Conservation (phyloP, 805 yeast species). For the Lipomyces lipofer region DNA sequence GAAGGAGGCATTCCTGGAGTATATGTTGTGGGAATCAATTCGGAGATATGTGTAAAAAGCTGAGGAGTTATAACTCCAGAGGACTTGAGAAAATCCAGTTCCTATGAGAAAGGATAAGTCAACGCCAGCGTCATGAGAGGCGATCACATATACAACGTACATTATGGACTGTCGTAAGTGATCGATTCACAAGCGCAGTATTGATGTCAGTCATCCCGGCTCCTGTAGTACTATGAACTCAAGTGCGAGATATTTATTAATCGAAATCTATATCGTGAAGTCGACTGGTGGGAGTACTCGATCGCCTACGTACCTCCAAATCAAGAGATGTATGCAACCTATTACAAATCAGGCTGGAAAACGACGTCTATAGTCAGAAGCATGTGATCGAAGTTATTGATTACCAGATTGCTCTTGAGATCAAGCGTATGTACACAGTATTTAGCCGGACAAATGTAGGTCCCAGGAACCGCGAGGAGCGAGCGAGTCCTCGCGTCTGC, state of each 20-base stretch:
- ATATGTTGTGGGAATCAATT: conserved; percentile 52
- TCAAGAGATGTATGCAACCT: too few relatives aligned
- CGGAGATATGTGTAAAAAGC: conserved; percentile 52
- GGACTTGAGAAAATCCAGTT: conserved; percentile 75
- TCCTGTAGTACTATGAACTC: too few relatives aligned
- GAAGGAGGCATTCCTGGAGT: conserved; percentile 37
- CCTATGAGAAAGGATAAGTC: conserved; percentile 40
- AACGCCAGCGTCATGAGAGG: background rate
- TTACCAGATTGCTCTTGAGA: too few relatives aligned
- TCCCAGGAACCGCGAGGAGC: too few relatives aligned
- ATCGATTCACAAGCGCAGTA: conserved; percentile 57
- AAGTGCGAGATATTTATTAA: background rate
- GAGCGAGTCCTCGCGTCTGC: too few relatives aligned
- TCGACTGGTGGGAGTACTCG: too few relatives aligned
- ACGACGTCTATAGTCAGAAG: too few relatives aligned
- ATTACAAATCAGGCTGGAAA: too few relatives aligned
- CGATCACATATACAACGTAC: conserved; percentile 32
- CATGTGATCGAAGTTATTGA: too few relatives aligned
- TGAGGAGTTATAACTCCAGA: conserved; percentile 66
- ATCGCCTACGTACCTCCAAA: too few relatives aligned
- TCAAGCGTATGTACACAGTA: too few relatives aligned
- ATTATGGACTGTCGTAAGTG: conserved; percentile 69
- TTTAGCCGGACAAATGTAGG: too few relatives aligned
- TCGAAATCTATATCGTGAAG: background rate
- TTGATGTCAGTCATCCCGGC: conserved; percentile 28